Evolutionary conservation across 116 monocot genomes (phyloP), one percentile per base, ranked within the genome.

Genomic region (Papilionanthe hybrid): DNA sequence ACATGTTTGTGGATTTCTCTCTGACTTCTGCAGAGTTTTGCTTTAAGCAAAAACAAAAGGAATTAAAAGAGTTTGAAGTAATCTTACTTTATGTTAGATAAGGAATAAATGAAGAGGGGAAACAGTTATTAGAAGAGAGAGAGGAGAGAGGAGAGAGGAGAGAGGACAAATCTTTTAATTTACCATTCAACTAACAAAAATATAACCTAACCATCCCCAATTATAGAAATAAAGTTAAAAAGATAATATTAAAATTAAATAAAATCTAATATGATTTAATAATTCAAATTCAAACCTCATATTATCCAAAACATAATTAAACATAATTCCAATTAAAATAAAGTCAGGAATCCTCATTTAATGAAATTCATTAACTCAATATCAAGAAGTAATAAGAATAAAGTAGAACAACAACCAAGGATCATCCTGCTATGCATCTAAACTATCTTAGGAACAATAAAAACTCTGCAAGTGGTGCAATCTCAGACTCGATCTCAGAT

Each of bases 11-110:
- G 75, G 82, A 63, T 63, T 77, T 83, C 28, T 85, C 66, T 53
- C 57, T 55, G 11, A 25, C 75, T 79, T 37, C 37, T 30, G 12
- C 32, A 73, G 67, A 44, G 79, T 78, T 89, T 85, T 95, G 80
- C 75, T 80, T 66, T 57, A 74, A 82, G 55, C 1, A 83, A 79
- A 53, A 53, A 58, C 77, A 55, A 80, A 75, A 63, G 23, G 0
- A 63, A 23, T 63, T 12, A 63, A 22, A 23, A 37, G 20, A 71
- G 17, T 37, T 71, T 6, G 69, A 71, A 71, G 15, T 13, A 12
- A 8, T 63, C 69, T 1, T 32, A 15, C 15, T 37, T 71, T 37
- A 71, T 71, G 37, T 23, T 23, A 25, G 25, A 63, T 23, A 0
- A 63, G 63, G 23, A 63, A 53, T 53, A 13, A 49, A 49, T 13